phyloP scores from a whole-genome alignment of 345 rosid species.

The Citrus sp. region DNA sequence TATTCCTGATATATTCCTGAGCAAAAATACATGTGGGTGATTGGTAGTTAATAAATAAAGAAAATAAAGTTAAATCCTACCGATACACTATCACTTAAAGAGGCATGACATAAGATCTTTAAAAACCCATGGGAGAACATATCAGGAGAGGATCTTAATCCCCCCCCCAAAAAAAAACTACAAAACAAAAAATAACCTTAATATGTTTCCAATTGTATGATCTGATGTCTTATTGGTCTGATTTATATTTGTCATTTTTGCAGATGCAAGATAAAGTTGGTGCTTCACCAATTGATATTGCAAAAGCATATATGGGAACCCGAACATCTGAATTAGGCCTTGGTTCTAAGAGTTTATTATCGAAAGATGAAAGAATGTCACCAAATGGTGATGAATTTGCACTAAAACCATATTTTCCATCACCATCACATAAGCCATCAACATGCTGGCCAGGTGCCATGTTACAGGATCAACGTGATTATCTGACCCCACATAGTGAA shows the following conservation, averaged over 20 bases:
- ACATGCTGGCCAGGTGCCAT: slow-evolving; percentile 88
- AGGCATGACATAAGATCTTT: too few relatives aligned
- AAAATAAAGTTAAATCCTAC: too few relatives aligned
- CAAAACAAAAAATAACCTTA: background rate
- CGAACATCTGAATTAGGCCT: slow-evolving; percentile 42
- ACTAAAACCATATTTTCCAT: slow-evolving; percentile 39
- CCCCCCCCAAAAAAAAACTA: too few relatives aligned
- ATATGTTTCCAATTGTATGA: background rate
- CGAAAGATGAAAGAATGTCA: slow-evolving; percentile 43
- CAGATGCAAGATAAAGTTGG: slow-evolving; percentile 44
- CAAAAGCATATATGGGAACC: slow-evolving; percentile 74
- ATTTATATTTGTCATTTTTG: slow-evolving; percentile 7
- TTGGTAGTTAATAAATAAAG: too few relatives aligned
- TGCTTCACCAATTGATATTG: slow-evolving; percentile 77
- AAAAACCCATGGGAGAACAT: too few relatives aligned
- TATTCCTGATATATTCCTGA: too few relatives aligned
- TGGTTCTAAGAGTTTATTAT: slow-evolving; percentile 37
- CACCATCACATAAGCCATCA: slow-evolving; percentile 53
- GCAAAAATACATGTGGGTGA: too few relatives aligned
- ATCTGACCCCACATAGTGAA: slow-evolving; percentile 65
- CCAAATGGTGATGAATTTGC: slow-evolving; percentile 31
- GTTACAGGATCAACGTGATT: slow-evolving; percentile 51
- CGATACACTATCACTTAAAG: too few relatives aligned
- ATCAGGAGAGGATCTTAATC: too few relatives aligned
- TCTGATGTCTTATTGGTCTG: slow-evolving; percentile 3